phyloP scores from a whole-genome alignment of 23 red algal species.

The Chondrus crispus region DNA sequence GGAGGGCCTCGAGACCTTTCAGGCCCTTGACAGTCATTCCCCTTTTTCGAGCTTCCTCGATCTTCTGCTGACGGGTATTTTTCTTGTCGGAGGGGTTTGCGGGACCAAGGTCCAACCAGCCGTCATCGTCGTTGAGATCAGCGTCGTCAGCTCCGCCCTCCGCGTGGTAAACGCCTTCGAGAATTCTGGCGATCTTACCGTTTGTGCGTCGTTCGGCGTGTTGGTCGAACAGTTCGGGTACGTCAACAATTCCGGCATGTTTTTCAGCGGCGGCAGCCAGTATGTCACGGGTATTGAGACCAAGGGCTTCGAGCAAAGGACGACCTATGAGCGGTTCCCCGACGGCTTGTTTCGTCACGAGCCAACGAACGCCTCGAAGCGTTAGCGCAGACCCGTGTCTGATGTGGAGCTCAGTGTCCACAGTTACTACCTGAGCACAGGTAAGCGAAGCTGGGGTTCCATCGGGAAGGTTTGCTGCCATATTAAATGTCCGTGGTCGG shows the following conservation, averaged over 20 bases:
- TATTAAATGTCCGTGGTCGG: not conserved
- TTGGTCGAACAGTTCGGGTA: not conserved
- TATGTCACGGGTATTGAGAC: not conserved
- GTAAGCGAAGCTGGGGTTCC: not conserved
- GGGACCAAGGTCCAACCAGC: not conserved
- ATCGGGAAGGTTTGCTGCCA: not conserved
- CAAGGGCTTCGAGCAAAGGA: not conserved
- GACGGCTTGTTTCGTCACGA: not conserved
- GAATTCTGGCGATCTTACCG: not conserved
- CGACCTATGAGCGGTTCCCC: constrained; percentile 4
- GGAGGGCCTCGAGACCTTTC: not conserved
- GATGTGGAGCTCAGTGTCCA: constrained; percentile 15
- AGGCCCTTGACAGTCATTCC: not conserved
- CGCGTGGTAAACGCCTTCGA: not conserved
- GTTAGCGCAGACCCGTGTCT: not conserved
- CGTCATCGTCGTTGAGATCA: not conserved
- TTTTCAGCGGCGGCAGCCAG: constrained; percentile 15
- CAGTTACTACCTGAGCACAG: not conserved
- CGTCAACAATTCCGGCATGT: not conserved
- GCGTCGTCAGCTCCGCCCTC: not conserved
- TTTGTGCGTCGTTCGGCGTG: not conserved
- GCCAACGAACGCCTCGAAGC: constrained; percentile 21
- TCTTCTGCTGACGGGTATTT: not conserved
- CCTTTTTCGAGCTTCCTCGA: not conserved
- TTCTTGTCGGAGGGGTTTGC: not conserved